Conservation (phyloP, 768 basidiomycete species). For the Panellus pusillus region DNA sequence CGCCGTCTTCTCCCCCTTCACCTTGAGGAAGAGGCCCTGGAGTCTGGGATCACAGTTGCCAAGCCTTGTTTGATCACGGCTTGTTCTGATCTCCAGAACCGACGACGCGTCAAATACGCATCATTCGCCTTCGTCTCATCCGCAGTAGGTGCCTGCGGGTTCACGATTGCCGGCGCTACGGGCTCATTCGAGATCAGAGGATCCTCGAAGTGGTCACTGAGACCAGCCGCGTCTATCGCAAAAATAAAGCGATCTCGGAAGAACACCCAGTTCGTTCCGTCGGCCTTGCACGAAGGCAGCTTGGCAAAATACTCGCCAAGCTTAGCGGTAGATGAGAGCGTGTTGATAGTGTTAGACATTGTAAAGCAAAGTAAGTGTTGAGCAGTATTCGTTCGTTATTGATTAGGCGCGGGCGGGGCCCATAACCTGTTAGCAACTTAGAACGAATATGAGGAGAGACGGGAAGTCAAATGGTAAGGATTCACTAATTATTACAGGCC, state of each 20-base stretch:
- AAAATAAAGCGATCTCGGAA: background rate
- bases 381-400: background rate
- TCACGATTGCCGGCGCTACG: background rate
- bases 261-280: background rate
- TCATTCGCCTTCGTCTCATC: background rate
- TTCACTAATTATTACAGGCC: background rate
- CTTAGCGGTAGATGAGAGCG: background rate
- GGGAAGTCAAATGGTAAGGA: background rate
- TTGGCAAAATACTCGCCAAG: conserved; percentile 1
- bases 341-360: background rate
- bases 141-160: background rate
- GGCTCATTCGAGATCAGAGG: background rate
- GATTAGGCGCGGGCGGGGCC: background rate
- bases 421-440: background rate
- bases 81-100: conserved; percentile 14
- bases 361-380: background rate
- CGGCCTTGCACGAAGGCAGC: background rate
- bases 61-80: conserved; percentile 22
- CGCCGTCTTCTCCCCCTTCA: conserved; percentile 12
- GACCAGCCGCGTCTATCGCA: background rate
- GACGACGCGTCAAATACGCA: background rate
- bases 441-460: background rate
- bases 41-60: conserved; percentile 23
- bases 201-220: background rate
- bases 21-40: conserved; percentile 23